Percentiles rank a stretch among this genome's conserved stretches.
These are phyloP conservation scores for Hymenoscyphus albidus DNA, from an alignment of 2,329 filamentous ascomycete species.

Conservation along the genomic window DNA sequence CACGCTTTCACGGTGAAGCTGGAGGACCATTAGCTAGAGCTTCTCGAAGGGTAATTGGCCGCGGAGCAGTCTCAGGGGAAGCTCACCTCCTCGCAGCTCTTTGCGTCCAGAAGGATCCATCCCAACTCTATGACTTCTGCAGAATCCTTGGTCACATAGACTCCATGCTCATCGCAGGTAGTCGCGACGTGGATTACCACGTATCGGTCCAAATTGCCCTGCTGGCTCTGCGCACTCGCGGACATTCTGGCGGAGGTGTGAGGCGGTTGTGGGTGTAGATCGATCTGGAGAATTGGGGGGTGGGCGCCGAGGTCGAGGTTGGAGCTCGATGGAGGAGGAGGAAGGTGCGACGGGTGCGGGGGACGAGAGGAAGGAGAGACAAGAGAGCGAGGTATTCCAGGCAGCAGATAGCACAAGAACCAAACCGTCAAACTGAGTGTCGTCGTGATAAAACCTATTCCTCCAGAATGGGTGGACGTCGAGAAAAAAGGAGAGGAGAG, in stretches of 20 bases:
- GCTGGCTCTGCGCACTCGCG: conserved; percentile 48
- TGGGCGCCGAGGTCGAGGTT: conserved; percentile 52
- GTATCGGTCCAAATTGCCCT: conserved; percentile 85
- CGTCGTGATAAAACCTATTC: conserved; percentile 12
- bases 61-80: conserved; percentile 14
- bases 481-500: conserved; percentile 17
- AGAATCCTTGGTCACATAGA: conserved; percentile 98
- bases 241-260: conserved; percentile 49
- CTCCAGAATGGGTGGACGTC: conserved; percentile 17
- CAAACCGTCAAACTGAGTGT: conserved; percentile 40
- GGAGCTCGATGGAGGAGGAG: conserved; percentile 70
- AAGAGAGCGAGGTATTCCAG: conserved; percentile 46
- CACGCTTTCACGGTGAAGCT: conserved; percentile 93
- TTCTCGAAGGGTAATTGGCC: conserved; percentile 1
- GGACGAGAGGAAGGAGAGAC: conserved; percentile 47
- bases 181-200: conserved; percentile 98
- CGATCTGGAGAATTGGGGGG: conserved; percentile 49
- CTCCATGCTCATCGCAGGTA: conserved; percentile 97
- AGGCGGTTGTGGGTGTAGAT: conserved; percentile 48
- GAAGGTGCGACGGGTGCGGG: conserved; percentile 59
- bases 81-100: conserved; percentile 86
- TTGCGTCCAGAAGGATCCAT: conserved; percentile 93
- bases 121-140: conserved; percentile 98
- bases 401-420: conserved; percentile 45
- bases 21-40: conserved; percentile 27